phyloP scores from a whole-genome alignment of 2,329 filamentous ascomycete species.

The Microascus cirrosus region DNA sequence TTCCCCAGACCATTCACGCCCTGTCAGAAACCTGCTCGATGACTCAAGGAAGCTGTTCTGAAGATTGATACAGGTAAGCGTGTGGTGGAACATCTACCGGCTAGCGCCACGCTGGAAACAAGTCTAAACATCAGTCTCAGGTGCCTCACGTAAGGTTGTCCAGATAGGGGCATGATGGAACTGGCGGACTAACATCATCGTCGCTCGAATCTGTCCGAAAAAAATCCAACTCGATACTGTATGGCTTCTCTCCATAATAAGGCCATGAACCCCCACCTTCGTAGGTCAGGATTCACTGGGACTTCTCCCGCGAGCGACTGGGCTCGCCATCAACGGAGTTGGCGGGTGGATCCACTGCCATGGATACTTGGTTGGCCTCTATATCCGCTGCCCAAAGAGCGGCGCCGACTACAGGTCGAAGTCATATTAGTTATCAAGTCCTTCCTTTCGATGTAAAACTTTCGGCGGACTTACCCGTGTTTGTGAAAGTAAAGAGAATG shows the following conservation, averaged over 20 bases:
- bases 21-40: not conserved
- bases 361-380: conserved; percentile 43
- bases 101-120: no score
- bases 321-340: not conserved
- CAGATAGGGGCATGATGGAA: no score
- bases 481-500: conserved; percentile 82
- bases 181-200: no score
- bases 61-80: no score
- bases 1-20: not conserved
- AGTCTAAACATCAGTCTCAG: no score
- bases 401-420: conserved; percentile 53
- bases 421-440: not conserved
- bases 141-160: no score
- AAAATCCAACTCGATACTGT: not conserved
- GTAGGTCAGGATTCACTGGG: not conserved
- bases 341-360: conserved; percentile 15
- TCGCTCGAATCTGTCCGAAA: no score
- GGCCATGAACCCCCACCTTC: not conserved
- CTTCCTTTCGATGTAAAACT: not conserved
- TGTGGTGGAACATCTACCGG: no score
- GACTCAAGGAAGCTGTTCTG: no score
- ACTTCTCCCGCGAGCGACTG: not conserved
- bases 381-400: conserved; percentile 91
- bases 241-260: not conserved
- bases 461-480: conserved; percentile 48